Evolutionary conservation across 805 yeast genomes (phyloP).

Genomic region (Candida methanosorbosa): DNA sequence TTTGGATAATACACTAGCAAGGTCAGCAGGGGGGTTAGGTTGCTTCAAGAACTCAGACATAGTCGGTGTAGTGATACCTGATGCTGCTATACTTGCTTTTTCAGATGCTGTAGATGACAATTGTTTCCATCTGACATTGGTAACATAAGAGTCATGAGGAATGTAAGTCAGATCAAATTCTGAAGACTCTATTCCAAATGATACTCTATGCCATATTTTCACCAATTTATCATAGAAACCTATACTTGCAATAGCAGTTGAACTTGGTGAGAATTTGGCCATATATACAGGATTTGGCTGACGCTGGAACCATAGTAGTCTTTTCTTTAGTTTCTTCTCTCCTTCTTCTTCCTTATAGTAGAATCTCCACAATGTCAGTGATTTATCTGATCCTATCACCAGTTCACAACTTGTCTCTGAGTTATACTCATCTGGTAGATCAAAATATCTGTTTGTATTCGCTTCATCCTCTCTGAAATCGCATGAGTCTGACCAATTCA

Average conservation of each 20-base stretch:
- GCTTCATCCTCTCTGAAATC: slow-evolving; percentile 18
- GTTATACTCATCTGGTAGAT: slow-evolving; percentile 24
- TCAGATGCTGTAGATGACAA: too few species aligned
- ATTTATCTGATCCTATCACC: slow-evolving; percentile 45
- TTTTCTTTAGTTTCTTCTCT: slow-evolving; percentile 10
- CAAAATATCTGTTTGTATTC: slow-evolving; percentile 18
- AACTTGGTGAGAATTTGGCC: slow-evolving; percentile 57
- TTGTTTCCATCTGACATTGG: slow-evolving; percentile 46
- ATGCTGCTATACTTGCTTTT: too few species aligned
- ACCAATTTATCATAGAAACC: slow-evolving; percentile 57
- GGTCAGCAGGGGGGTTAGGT: background rate
- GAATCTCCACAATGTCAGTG: slow-evolving; percentile 46
- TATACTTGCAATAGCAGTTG: slow-evolving; percentile 55
- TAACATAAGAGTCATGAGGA: slow-evolving; percentile 53
- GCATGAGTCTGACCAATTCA: slow-evolving; percentile 28
- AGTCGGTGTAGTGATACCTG: background rate
- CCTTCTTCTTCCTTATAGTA: slow-evolving; percentile 17
- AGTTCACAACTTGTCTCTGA: slow-evolving; percentile 40
- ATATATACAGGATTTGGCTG: slow-evolving; percentile 57
- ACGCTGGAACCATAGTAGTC: slow-evolving; percentile 34
- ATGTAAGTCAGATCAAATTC: slow-evolving; percentile 63
- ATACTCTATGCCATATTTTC: slow-evolving; percentile 70
- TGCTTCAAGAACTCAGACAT: slow-evolving; percentile 8
- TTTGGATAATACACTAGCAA: background rate
- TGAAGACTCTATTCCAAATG: slow-evolving; percentile 55